phyloP scores from a whole-genome alignment of 257 asterid species.

The Petunia axillaris region DNA sequence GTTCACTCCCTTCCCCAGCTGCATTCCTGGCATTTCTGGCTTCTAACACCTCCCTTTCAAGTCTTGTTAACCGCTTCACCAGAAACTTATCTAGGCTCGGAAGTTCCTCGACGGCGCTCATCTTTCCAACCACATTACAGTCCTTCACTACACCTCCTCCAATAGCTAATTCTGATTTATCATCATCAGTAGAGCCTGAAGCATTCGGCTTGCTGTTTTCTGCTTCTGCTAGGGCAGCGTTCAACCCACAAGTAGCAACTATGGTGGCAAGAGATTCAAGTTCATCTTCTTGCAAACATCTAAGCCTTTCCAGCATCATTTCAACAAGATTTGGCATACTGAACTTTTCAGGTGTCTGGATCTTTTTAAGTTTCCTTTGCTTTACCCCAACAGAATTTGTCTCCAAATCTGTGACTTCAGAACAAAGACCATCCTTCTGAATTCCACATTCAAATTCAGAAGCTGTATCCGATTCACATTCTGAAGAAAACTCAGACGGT shows the following conservation, averaged over 20 bases:
- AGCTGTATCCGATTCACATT: constrained; percentile 57
- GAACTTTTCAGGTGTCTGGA: constrained; percentile 46
- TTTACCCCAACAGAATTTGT: constrained; percentile 29
- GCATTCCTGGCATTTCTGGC: constrained; percentile 71
- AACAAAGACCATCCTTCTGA: constrained; percentile 23
- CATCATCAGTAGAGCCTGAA: constrained; percentile 24
- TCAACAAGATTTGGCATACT: constrained; percentile 51
- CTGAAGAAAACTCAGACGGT: constrained; percentile 46
- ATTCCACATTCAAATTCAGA: constrained; percentile 43
- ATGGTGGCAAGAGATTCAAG: constrained; percentile 96
- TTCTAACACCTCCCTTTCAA: constrained; percentile 86
- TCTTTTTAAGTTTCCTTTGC: constrained; percentile 37
- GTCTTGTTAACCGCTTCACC: constrained; percentile 81
- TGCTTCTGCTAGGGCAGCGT: constrained; percentile 70
- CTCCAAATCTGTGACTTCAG: not conserved
- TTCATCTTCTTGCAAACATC: constrained; percentile 75
- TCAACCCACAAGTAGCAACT: constrained; percentile 90
- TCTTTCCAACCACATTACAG: constrained; percentile 29
- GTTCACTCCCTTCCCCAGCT: constrained; percentile 37
- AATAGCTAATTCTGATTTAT: constrained; percentile 32
- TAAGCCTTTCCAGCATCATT: constrained; percentile 82
- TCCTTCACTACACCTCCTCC: constrained; percentile 37
- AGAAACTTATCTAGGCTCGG: constrained; percentile 86
- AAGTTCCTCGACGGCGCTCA: constrained; percentile 46
- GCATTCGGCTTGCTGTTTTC: constrained; percentile 36